Evolutionary conservation across 202 grass and related monocot genomes (phyloP), one percentile per base, ranked within the genome.

Genomic region (Zizania palustris): DNA sequence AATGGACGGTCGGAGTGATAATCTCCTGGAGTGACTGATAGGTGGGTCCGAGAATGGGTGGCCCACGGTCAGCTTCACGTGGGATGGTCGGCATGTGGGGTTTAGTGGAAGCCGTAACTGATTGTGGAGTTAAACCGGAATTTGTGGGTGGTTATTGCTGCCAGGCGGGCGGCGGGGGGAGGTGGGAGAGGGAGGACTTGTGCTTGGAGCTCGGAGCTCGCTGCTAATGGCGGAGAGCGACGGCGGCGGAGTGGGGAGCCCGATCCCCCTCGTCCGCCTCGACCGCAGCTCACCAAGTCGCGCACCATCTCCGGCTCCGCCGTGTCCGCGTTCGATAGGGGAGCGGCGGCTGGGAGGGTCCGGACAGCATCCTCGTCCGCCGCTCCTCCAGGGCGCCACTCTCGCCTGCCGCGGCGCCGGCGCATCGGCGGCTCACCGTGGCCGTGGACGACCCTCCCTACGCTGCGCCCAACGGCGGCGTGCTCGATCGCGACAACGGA

Each of bases 401-500:
- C 20, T 66, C 66, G 11, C 69, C 74, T 19, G 20, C 35, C 2
- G 50, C 41, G 46, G 20, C 56, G 41, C 71, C 34, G 33, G 58
- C 55, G 54, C 51, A 66, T 5, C 45, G 74, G 13, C 72, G 78
- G 69, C 87, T 90, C 70, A 83, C 85, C 50, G 91, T 93, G 22
- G 74, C 82, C 69, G 85, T 93, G 40, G 91, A 80, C 33, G 75
- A 93, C 48, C 85, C 85, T 22, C 90, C 87, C n/a, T 77, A 87
- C 70, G 81, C 64, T n/a, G 14, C 78, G 14, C 65, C 78, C 60
- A 93, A 85, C 88, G 89, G 76, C 65, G 91, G 92, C 28, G 79
- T 88, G 78, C 75, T 88, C 43, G 94, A 97, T 82, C 89, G 83
- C 22, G 89, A 94, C 55, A 90, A 94, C 55, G 92, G 91, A 91